phyloP scores from a whole-genome alignment of 2,329 filamentous ascomycete species.

The Fusarium sp. region DNA sequence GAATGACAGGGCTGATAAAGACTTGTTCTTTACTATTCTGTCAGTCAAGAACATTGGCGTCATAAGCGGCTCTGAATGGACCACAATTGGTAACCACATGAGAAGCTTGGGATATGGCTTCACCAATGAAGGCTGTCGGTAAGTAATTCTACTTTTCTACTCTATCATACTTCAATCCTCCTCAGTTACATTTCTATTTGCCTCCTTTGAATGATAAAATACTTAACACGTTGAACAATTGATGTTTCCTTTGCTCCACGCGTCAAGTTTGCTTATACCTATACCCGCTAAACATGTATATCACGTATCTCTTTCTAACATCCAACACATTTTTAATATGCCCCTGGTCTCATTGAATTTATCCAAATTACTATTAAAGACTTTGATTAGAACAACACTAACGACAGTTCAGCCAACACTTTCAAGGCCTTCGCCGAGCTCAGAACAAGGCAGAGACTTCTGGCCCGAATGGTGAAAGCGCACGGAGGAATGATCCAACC shows the following conservation, averaged over 20 bases:
- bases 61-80: constrained; percentile 75
- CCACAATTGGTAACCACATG: constrained; percentile 74
- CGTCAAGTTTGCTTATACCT: constrained; percentile 23
- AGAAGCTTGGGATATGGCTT: constrained; percentile 72
- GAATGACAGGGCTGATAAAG: constrained; percentile 74
- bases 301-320: not conserved
- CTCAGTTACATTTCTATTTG: constrained; percentile 1
- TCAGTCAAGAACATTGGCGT: constrained; percentile 75
- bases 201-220: not conserved
- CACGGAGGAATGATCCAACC: constrained; percentile 65
- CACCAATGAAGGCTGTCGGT: constrained; percentile 76
- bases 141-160: constrained; percentile 53
- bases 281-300: constrained; percentile 15
- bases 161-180: constrained; percentile 11
- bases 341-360: not conserved
- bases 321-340: not conserved
- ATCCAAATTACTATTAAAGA: not conserved
- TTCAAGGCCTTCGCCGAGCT: constrained; percentile 70
- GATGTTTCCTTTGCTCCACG: constrained; percentile 13
- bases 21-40: constrained; percentile 75
- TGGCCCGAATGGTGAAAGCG: constrained; percentile 53
- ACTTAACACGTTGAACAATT: constrained; percentile 20
- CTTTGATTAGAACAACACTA: constrained; percentile 18
- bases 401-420: constrained; percentile 67
- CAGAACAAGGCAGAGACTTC: constrained; percentile 67